Conservation (phyloP, 208 protist species). For the Polymyxa betae region DNA sequence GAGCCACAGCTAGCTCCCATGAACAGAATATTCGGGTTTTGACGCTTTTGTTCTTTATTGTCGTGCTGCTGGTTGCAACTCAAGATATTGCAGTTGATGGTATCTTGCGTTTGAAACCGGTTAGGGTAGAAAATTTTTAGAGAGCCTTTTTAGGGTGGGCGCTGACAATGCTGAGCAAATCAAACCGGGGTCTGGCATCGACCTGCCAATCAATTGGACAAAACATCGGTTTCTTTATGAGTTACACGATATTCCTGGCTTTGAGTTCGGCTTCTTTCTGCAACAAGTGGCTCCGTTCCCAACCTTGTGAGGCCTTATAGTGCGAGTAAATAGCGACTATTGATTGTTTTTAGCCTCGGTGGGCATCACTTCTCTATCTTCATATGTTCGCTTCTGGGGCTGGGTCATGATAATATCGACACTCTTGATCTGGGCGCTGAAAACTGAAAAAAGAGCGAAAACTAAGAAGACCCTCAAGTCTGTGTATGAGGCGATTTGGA, state of each 20-base stretch:
- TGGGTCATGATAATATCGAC: constrained; percentile 46
- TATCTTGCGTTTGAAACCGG: background rate
- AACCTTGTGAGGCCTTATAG: background rate
- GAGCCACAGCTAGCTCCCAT: background rate
- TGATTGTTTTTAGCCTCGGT: background rate
- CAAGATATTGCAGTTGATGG: constrained; percentile 49
- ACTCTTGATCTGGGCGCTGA: background rate
- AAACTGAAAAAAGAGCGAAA: background rate
- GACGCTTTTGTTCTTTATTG: constrained; percentile 18
- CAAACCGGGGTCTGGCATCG: constrained; percentile 33
- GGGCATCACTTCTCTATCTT: constrained; percentile 25
- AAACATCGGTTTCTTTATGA: constrained; percentile 55
- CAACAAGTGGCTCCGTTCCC: background rate
- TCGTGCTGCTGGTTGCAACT: constrained; percentile 21
- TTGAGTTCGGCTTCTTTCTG: constrained; percentile 34
- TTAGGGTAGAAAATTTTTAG: background rate
- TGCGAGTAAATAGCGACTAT: background rate
- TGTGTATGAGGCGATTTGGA: constrained; percentile 16
- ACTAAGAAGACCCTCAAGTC: background rate
- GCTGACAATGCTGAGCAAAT: constrained; percentile 29
- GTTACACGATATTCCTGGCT: constrained; percentile 50
- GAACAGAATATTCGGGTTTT: background rate
- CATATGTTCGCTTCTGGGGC: constrained; percentile 24
- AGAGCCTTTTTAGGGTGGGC: constrained; percentile 32
- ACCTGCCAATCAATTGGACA: constrained; percentile 55